phyloP scores from a whole-genome alignment of 257 asterid genomes.

The Solanum etuberosum region DNA sequence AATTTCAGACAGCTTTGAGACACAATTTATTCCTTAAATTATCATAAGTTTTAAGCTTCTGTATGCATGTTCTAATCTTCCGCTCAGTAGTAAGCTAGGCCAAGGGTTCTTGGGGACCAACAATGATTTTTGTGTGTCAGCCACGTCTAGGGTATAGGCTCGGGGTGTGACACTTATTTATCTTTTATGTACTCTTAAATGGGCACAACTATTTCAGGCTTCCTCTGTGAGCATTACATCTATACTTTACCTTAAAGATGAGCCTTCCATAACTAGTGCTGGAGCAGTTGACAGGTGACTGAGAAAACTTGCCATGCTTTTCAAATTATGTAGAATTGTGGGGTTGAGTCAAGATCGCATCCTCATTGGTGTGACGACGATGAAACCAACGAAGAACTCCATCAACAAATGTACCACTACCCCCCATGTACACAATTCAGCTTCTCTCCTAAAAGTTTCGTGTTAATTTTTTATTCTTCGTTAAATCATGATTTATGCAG shows the following conservation, averaged over 20 bases:
- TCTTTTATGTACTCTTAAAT: not conserved
- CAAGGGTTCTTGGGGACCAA: too few species aligned
- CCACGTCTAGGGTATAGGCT: too few species aligned
- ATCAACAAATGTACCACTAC: conserved; percentile 71
- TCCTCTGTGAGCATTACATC: conserved; percentile 79
- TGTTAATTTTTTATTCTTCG: conserved; percentile 5
- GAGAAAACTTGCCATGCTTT: not conserved
- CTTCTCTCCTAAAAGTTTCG: conserved; percentile 15
- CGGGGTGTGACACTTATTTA: too few species aligned
- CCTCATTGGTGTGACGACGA: conserved; percentile 30
- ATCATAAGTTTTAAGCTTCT: too few species aligned
- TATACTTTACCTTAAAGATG: conserved; percentile 82
- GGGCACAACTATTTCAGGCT: conserved; percentile 27
- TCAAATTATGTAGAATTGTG: not conserved
- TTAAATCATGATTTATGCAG: too few species aligned
- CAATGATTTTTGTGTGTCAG: too few species aligned
- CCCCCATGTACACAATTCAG: conserved; percentile 50
- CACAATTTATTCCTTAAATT: too few species aligned
- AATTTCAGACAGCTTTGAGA: too few species aligned
- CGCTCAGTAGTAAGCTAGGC: too few species aligned
- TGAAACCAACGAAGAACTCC: conserved; percentile 77
- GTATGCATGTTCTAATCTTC: too few species aligned
- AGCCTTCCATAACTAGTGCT: conserved; percentile 68
- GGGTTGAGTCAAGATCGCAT: too few species aligned
- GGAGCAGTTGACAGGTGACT: conserved; percentile 91